Conservation (phyloP, 768 basidiomycete species). For the Mycena vulgaris region DNA sequence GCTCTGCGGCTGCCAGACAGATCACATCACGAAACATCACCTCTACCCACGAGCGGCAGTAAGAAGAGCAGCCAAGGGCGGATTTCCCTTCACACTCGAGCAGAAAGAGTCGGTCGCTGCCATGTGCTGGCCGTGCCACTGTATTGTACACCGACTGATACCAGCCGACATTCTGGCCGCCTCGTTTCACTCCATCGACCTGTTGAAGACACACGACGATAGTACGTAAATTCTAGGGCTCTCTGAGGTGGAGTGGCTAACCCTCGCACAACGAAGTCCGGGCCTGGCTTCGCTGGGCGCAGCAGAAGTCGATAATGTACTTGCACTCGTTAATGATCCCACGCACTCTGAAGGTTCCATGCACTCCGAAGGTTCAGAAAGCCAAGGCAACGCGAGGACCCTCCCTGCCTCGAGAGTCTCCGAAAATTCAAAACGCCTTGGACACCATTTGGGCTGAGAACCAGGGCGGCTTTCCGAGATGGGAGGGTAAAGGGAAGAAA, state of each 20-base stretch:
- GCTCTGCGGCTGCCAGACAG: constrained; percentile 20
- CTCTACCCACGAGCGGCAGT: constrained; percentile 19
- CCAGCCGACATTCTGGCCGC: constrained; percentile 12
- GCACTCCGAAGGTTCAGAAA: neutral
- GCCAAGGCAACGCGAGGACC: neutral
- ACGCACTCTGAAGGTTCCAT: too few species aligned
- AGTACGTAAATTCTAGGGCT: neutral
- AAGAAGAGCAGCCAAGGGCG: neutral
- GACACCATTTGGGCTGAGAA: constrained; percentile 22
- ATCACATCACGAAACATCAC: constrained; percentile 14
- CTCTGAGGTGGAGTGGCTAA: neutral
- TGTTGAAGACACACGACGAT: constrained; percentile 6
- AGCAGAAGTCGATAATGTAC: neutral
- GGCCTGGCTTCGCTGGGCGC: too few species aligned
- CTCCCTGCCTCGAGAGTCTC: neutral
- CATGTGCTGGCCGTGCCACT: constrained; percentile 31
- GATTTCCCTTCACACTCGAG: constrained; percentile 19
- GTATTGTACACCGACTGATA: constrained; percentile 25
- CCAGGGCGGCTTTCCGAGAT: constrained; percentile 14
- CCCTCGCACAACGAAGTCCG: constrained; percentile 4
- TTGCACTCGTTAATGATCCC: constrained; percentile 29
- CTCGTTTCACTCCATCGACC: constrained; percentile 22
- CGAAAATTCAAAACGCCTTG: constrained; percentile 9
- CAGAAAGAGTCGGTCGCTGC: constrained; percentile 8
- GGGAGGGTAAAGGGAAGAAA: constrained; percentile 18